Evolutionary conservation across 805 yeast genomes (phyloP).

Genomic region (Schwanniomyces sp.): DNA sequence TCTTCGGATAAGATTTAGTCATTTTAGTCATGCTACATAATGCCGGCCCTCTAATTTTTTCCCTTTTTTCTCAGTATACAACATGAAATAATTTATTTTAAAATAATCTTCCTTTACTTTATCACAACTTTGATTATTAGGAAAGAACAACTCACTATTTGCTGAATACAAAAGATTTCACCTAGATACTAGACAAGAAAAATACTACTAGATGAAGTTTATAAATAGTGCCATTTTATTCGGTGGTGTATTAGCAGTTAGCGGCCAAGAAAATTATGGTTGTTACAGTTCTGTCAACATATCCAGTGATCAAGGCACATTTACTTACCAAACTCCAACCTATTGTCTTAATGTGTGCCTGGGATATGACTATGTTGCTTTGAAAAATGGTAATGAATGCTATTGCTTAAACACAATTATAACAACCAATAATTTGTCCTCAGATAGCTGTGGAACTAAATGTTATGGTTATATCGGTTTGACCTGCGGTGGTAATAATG

Average conservation of each 20-base stretch:
- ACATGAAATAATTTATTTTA: too few relatives aligned
- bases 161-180: too few relatives aligned
- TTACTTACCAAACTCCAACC: slow-evolving; percentile 26
- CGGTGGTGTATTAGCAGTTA: not conserved
- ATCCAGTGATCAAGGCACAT: slow-evolving; percentile 18
- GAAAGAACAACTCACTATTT: too few relatives aligned
- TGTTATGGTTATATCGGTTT: slow-evolving; percentile 36
- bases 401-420: slow-evolving; percentile 37
- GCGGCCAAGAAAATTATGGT: slow-evolving; percentile 14
- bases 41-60: too few relatives aligned
- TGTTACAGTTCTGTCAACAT: slow-evolving; percentile 30
- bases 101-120: too few relatives aligned
- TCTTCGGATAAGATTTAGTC: too few relatives aligned
- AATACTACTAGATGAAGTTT: not conserved
- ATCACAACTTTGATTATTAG: too few relatives aligned
- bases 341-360: slow-evolving; percentile 30
- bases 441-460: slow-evolving; percentile 20
- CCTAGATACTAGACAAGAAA: not conserved
- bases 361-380: slow-evolving; percentile 36
- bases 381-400: slow-evolving; percentile 35
- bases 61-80: too few relatives aligned
- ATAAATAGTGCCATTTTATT: not conserved
- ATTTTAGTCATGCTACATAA: too few relatives aligned
- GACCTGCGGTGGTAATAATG: slow-evolving; percentile 38
- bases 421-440: slow-evolving; percentile 12